Evolutionary conservation across 2,329 filamentous ascomycete genomes (phyloP).

Genomic region (Aureobasidium sp.): DNA sequence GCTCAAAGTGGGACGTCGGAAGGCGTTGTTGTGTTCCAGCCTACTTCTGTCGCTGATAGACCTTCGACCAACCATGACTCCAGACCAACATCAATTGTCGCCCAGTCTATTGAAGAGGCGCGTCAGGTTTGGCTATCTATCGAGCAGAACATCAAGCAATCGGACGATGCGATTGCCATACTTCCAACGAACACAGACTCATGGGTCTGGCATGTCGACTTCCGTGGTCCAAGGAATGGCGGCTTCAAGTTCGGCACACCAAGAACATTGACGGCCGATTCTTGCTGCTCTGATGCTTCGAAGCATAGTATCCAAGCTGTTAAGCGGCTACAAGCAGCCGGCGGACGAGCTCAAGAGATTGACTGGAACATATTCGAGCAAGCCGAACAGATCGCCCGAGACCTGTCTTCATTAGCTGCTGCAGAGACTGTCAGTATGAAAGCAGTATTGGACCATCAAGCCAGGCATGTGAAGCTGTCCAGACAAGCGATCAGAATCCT

Average conservation of each 20-base stretch:
- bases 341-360: not conserved
- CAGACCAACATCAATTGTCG: not conserved
- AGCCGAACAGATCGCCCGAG: not conserved
- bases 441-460: not conserved
- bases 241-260: not conserved
- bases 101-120: not conserved
- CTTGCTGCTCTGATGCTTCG: not conserved
- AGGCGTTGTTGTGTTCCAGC: not conserved
- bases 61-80: not conserved
- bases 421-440: not conserved
- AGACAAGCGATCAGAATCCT: not conserved
- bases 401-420: not conserved
- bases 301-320: not conserved
- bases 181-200: not conserved
- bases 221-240: not conserved
- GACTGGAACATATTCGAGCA: not conserved
- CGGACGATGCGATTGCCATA: not conserved
- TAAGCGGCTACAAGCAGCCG: not conserved
- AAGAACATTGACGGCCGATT: not conserved
- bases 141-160: not conserved
- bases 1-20: not conserved
- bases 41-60: not conserved
- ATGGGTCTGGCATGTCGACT: not conserved
- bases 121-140: not conserved
- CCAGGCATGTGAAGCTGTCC: not conserved